Conservation (phyloP, 768 basidiomycete species). For the Pleurotus cornucopiae region DNA sequence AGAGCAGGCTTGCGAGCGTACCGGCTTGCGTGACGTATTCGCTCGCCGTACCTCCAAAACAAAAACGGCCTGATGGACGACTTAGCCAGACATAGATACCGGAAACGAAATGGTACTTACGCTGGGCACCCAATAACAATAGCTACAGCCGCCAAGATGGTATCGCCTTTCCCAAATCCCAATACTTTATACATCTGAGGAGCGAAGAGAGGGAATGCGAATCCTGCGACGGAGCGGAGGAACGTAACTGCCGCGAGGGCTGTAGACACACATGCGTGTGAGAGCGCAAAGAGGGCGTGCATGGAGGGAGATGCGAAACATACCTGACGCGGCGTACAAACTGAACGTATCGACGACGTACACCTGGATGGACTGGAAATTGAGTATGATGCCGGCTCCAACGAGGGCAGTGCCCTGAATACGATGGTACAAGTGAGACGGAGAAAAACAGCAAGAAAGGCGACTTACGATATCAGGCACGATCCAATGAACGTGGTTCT, state of each 20-base stretch:
- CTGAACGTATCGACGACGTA: slow-evolving; percentile 70
- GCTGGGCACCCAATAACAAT: slow-evolving; percentile 61
- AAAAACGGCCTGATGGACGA: slow-evolving; percentile 24
- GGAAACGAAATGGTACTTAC: slow-evolving; percentile 25
- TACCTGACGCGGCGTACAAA: slow-evolving; percentile 64
- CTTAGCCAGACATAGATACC: neutral
- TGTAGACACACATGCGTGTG: slow-evolving; percentile 13
- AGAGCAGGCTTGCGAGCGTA: slow-evolving; percentile 26
- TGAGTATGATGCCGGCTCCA: slow-evolving; percentile 54
- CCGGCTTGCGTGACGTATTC: slow-evolving; percentile 46
- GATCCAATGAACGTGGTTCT: slow-evolving; percentile 61
- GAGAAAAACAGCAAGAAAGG: neutral
- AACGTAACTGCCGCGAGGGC: slow-evolving; percentile 63
- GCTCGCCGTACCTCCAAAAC: slow-evolving; percentile 30
- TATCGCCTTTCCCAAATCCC: slow-evolving; percentile 68
- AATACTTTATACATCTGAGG: slow-evolving; percentile 61
- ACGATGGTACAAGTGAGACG: neutral
- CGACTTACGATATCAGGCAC: slow-evolving; percentile 56
- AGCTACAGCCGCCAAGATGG: slow-evolving; percentile 55
- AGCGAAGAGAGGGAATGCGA: slow-evolving; percentile 77
- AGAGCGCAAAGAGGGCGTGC: neutral
- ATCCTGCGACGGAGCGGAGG: slow-evolving; percentile 64
- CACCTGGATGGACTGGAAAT: slow-evolving; percentile 59
- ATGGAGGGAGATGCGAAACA: slow-evolving; percentile 9
- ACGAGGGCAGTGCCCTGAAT: slow-evolving; percentile 52